These are phyloP conservation scores for Ophidiomyces ophidiicola DNA, from an alignment of 2,329 filamentous ascomycete species.

Conservation along the genomic window DNA sequence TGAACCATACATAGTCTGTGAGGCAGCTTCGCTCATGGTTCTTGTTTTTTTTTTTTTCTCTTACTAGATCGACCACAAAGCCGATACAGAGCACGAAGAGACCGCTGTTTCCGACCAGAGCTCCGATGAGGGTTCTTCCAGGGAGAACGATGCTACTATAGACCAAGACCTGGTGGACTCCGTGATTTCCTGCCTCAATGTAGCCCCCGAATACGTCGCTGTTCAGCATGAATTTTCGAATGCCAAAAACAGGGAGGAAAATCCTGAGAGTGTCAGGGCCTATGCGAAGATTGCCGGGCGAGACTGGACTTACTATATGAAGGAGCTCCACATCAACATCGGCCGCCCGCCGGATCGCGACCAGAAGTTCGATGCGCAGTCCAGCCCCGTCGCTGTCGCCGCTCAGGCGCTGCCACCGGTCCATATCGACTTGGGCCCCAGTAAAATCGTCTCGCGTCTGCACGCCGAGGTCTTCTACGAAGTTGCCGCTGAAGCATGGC, in stretches of 20 bases:
- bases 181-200: conserved; percentile 37
- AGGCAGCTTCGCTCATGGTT: background rate
- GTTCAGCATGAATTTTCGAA: conserved; percentile 37
- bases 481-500: conserved; percentile 57
- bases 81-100: conserved; percentile 24
- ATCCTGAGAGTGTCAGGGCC: conserved; percentile 37
- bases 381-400: conserved; percentile 36
- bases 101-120: conserved; percentile 27
- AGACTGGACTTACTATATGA: conserved; percentile 42
- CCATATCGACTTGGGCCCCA: conserved; percentile 79
- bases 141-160: conserved; percentile 31
- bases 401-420: conserved; percentile 41
- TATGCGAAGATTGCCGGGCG: conserved; percentile 41
- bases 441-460: conserved; percentile 66
- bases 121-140: conserved; percentile 26
- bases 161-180: conserved; percentile 37
- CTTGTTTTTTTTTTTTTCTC: conserved; percentile 7
- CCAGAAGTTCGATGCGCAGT: conserved; percentile 32
- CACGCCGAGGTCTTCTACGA: conserved; percentile 67
- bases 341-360: conserved; percentile 39
- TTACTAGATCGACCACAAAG: conserved; percentile 25
- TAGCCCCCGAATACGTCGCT: conserved; percentile 34
- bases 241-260: conserved; percentile 29
- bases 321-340: conserved; percentile 38
- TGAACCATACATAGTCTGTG: conserved; percentile 1